Base-by-base conservation (phyloP, 2,329 filamentous ascomycete genomes). In the Phaeoacremonium minimum region DNA sequence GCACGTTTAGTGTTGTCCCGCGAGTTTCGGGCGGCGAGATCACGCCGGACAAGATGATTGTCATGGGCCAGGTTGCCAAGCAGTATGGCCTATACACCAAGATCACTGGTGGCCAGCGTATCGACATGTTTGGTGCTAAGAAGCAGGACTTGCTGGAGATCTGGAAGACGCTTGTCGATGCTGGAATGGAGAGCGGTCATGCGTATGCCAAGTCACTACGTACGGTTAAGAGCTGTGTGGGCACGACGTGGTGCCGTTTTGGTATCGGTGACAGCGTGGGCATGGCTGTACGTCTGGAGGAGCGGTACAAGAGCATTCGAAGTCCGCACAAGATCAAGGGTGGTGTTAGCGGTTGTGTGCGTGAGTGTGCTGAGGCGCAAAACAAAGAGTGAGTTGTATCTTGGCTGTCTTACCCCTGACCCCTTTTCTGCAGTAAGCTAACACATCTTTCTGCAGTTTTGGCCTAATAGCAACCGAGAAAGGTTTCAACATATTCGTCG, bases 401-500 rank as follows among this genome's bases (percentile, higher is more conserved):
- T 32, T n/a, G 33, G 9, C 22, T 17, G 20, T 13, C 14, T 38
- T 18, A 12, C 4, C 15, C n/a, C n/a, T 33, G 18, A 18, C 18
- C 3, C 11, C 4, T 28, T 8, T 14, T 30, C n/a, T 32, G 16
- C 15, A n/a, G 15, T 6, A 7, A 12, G 13, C 45, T 53, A 41
- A 53, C 36, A 11, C 9, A 3, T 18, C 15, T 9, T 9, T n/a
- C 8, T 26, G 14, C 40, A 85, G 81, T 53, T 95, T 95, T 49
- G 89, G 89, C 15, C 77, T 95, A 33, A 95, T 95, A 40, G 88
- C 89, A 12, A 94, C 87, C 0, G 88, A 95, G 43, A 95, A 93
- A 51, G 89, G 89, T 18, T 95, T 87, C 75, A 95, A 95, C 61
- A 82, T 95, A 58, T 95, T 89, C 49, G 87, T 95, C 2, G 89